phyloP scores from a whole-genome alignment of 257 asterid genomes.

The Schizonepeta tenuifolia region DNA sequence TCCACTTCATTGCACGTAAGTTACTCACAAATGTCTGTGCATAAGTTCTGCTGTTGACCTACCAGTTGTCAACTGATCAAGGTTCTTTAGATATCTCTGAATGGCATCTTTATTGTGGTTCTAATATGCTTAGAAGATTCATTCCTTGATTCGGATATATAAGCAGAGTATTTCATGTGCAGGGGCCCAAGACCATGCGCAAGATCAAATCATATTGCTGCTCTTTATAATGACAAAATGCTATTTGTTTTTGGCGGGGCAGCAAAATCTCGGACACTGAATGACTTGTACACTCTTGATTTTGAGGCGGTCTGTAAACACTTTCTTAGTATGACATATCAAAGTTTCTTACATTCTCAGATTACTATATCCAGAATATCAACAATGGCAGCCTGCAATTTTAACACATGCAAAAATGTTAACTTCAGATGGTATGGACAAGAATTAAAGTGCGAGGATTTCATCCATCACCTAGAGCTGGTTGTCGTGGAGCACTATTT shows the following conservation, averaged over 20 bases:
- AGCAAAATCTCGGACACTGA: slow-evolving; percentile 85
- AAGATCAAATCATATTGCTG: slow-evolving; percentile 85
- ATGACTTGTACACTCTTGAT: slow-evolving; percentile 90
- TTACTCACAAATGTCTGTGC: slow-evolving; percentile 7
- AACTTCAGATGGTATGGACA: slow-evolving; percentile 92
- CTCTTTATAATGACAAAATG: slow-evolving; percentile 89
- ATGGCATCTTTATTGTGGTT: slow-evolving; percentile 21
- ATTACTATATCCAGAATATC: slow-evolving; percentile 9
- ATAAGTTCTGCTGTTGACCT: background rate
- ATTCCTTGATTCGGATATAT: slow-evolving; percentile 23
- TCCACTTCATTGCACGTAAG: slow-evolving; percentile 99
- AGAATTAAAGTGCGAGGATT: slow-evolving; percentile 82
- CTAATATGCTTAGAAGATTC: background rate
- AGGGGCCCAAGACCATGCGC: slow-evolving; percentile 95
- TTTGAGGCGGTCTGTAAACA: slow-evolving; percentile 82
- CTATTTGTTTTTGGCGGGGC: slow-evolving; percentile 89
- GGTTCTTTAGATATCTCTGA: background rate
- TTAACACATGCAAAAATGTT: slow-evolving; percentile 22
- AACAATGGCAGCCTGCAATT: slow-evolving; percentile 1
- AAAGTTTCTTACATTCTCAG: slow-evolving; percentile 16
- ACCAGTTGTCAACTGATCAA: slow-evolving; percentile 8
- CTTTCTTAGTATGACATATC: slow-evolving; percentile 9
- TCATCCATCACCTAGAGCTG: slow-evolving; percentile 98
- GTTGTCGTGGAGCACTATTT: slow-evolving; percentile 92
- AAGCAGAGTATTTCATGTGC: slow-evolving; percentile 34